phyloP scores from a whole-genome alignment of 2,329 filamentous ascomycete species.

The Cladosporium sp. region DNA sequence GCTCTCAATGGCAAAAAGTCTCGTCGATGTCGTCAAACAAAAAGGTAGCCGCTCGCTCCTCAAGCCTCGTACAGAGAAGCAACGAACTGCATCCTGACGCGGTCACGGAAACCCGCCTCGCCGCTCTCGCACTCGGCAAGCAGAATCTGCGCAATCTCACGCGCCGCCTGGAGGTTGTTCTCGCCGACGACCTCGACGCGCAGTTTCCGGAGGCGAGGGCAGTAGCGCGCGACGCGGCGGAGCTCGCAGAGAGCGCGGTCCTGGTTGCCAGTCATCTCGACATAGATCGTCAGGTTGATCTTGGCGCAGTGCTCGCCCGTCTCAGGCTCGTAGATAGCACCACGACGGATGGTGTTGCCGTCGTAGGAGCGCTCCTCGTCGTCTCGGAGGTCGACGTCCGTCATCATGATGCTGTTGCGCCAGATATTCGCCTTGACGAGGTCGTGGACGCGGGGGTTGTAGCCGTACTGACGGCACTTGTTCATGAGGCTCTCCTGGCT shows the following conservation, averaged over 20 bases:
- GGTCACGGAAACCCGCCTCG: neutral
- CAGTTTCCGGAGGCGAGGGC: neutral
- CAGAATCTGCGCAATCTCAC: neutral
- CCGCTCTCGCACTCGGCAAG: neutral
- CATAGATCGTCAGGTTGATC: neutral
- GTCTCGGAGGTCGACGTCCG: slow-evolving; percentile 11
- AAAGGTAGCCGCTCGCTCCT: neutral
- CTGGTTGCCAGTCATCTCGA: slow-evolving; percentile 2
- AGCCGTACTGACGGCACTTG: slow-evolving; percentile 11
- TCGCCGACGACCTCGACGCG: slow-evolving; percentile 13
- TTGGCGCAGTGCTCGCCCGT: neutral
- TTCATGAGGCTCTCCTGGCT: neutral
- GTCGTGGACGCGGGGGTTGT: slow-evolving; percentile 6
- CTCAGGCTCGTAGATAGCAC: slow-evolving; percentile 9
- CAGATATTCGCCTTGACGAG: slow-evolving; percentile 11
- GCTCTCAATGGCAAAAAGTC: neutral
- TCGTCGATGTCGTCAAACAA: neutral
- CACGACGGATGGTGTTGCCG: slow-evolving; percentile 3
- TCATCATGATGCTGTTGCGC: slow-evolving; percentile 6
- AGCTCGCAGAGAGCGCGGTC: neutral
- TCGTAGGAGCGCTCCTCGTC: neutral
- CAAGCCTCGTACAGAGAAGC: neutral
- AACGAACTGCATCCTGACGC: neutral
- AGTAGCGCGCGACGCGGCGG: neutral
- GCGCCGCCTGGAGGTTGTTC: neutral